Percentiles rank a stretch among this genome's conserved stretches.
These are phyloP conservation scores for Cordyceps sp. DNA, from an alignment of 2,329 filamentous ascomycete genomes.

Conservation along the genomic window DNA sequence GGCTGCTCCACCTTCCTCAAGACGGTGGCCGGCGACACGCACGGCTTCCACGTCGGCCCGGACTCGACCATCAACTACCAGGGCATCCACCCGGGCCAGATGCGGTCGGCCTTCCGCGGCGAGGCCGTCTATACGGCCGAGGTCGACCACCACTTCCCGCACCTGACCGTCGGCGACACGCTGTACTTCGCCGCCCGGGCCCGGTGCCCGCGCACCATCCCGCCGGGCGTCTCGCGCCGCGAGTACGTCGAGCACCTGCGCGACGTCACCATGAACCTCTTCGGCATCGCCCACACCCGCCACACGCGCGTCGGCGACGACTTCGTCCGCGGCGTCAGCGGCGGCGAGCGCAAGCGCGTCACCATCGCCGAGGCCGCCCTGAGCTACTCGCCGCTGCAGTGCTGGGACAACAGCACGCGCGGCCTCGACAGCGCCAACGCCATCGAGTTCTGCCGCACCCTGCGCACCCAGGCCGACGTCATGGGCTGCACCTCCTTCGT, in stretches of 20 bases:
- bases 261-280: slow-evolving; percentile 61
- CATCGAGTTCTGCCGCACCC: slow-evolving; percentile 56
- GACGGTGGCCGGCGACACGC: slow-evolving; percentile 67
- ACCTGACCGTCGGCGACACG: slow-evolving; percentile 63
- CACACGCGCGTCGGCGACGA: slow-evolving; percentile 63
- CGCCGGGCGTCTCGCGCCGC: slow-evolving; percentile 35
- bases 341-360: slow-evolving; percentile 55
- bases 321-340: slow-evolving; percentile 57
- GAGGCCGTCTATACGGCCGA: slow-evolving; percentile 81
- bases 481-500: slow-evolving; percentile 49
- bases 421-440: slow-evolving; percentile 62
- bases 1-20: slow-evolving; percentile 78
- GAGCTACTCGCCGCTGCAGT: slow-evolving; percentile 43
- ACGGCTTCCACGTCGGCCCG: slow-evolving; percentile 59
- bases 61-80: slow-evolving; percentile 60
- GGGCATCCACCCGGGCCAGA: slow-evolving; percentile 22
- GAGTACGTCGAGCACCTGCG: slow-evolving; percentile 45
- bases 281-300: slow-evolving; percentile 55
- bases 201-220: slow-evolving; percentile 44
- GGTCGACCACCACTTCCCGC: slow-evolving; percentile 67
- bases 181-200: slow-evolving; percentile 61
- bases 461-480: slow-evolving; percentile 51
- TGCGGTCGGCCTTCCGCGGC: slow-evolving; percentile 63
- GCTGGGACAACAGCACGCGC: slow-evolving; percentile 58
- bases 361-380: slow-evolving; percentile 44